These are phyloP conservation scores for Zymoseptoria ardabiliae DNA, from an alignment of 2,329 filamentous ascomycete genomes.

Conservation along the genomic window DNA sequence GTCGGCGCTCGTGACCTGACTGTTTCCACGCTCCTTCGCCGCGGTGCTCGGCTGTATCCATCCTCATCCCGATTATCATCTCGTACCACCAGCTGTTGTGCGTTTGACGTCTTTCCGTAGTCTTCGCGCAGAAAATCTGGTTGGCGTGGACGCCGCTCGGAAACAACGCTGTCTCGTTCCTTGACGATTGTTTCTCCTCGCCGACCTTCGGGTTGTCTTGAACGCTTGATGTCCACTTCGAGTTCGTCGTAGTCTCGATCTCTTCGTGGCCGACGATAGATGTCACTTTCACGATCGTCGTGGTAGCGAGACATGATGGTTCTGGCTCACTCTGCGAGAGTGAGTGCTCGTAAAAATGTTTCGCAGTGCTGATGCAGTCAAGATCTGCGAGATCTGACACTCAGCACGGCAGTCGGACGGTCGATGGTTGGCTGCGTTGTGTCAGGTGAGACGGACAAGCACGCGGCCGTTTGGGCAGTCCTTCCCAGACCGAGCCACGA, in stretches of 20 bases:
- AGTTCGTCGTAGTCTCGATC: constrained; percentile 43
- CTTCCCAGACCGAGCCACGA: neutral
- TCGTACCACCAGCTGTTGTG: constrained; percentile 41
- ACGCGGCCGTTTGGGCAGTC: neutral
- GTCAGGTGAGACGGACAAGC: neutral
- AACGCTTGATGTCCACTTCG: constrained; percentile 40
- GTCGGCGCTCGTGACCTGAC: constrained; percentile 27
- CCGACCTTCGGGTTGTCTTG: constrained; percentile 19
- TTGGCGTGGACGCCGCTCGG: constrained; percentile 35
- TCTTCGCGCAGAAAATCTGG: constrained; percentile 47
- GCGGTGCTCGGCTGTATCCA: constrained; percentile 15
- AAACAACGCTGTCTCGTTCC: constrained; percentile 28
- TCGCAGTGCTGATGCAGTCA: neutral
- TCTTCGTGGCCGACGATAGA: constrained; percentile 31
- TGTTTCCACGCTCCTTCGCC: constrained; percentile 23
- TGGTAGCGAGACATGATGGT: neutral
- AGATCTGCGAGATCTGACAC: neutral
- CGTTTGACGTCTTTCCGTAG: constrained; percentile 36
- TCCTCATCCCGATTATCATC: constrained; percentile 36
- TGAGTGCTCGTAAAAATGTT: neutral
- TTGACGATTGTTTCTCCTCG: constrained; percentile 22
- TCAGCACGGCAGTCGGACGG: neutral
- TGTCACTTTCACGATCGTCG: constrained; percentile 26
- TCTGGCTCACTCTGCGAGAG: neutral
- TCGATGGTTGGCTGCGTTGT: neutral